phyloP scores from a whole-genome alignment of 2,329 filamentous ascomycete species.

The Colletotrichum destructivum region DNA sequence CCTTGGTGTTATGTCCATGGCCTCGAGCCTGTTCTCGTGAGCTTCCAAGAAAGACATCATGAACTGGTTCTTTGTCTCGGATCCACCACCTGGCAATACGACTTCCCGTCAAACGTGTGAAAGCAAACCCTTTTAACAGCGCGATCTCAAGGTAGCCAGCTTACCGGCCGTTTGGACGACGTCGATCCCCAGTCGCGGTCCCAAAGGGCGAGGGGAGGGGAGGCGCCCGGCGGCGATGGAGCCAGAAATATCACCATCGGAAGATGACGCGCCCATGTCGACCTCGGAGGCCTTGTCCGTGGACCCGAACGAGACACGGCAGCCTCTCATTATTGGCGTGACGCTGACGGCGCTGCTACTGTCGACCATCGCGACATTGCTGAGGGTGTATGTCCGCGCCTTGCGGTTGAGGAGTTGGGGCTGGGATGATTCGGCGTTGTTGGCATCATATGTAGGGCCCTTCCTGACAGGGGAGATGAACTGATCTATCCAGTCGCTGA shows the following conservation, averaged over 20 bases:
- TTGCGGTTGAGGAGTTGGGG: conserved; percentile 26
- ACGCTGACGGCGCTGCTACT: neutral
- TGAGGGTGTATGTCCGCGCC: conserved; percentile 32
- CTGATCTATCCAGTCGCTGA: neutral
- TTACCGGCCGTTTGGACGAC: too few relatives aligned
- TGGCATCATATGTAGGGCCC: conserved; percentile 20
- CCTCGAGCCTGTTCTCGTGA: too few relatives aligned
- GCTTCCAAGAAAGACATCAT: neutral
- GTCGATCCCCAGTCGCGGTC: neutral
- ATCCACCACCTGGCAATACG: neutral
- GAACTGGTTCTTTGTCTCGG: neutral
- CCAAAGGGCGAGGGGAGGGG: neutral
- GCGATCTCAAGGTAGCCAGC: neutral
- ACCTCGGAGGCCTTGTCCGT: neutral
- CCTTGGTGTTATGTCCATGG: too few relatives aligned
- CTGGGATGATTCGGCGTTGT: conserved; percentile 23
- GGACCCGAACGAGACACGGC: conserved; percentile 11
- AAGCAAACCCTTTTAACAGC: neutral
- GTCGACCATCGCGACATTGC: neutral
- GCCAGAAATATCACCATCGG: neutral
- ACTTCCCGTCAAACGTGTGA: neutral
- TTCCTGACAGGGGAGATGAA: fast-evolving
- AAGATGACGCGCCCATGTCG: neutral
- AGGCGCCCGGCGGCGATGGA: neutral
- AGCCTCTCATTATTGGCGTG: conserved; percentile 26